Evolutionary conservation across 2,329 filamentous ascomycete genomes (phyloP).

Genomic region (Phoma sp.): DNA sequence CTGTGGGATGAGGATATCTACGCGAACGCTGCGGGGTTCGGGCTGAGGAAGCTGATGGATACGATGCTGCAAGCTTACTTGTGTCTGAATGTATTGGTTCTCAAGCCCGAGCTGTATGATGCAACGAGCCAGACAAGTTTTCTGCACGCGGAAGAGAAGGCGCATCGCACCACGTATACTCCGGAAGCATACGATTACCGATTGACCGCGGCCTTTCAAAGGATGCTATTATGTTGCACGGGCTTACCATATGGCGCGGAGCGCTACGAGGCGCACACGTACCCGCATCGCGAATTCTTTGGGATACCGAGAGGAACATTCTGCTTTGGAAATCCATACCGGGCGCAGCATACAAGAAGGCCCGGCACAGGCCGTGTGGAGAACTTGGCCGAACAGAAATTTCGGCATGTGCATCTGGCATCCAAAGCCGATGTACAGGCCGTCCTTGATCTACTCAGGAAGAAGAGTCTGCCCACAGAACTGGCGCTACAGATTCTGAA

Average conservation of each 20-base stretch:
- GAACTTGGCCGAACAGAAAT: neutral
- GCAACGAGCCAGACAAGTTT: neutral
- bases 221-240: neutral
- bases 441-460: neutral
- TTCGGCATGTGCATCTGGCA: neutral
- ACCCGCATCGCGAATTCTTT: slow-evolving; percentile 1
- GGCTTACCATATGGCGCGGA: neutral
- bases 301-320: neutral
- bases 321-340: neutral
- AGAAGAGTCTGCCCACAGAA: neutral
- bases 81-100: neutral
- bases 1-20: neutral
- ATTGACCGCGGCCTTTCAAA: neutral
- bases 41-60: neutral
- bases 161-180: neutral
- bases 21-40: neutral
- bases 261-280: neutral
- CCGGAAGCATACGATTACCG: neutral
- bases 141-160: neutral
- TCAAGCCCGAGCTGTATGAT: neutral
- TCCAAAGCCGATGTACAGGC: neutral
- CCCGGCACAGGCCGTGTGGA: neutral
- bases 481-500: neutral
- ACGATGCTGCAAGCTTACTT: neutral
- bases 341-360: neutral